Conservation (phyloP, 495 filamentous ascomycete genomes). For the Podospora appendiculata region DNA sequence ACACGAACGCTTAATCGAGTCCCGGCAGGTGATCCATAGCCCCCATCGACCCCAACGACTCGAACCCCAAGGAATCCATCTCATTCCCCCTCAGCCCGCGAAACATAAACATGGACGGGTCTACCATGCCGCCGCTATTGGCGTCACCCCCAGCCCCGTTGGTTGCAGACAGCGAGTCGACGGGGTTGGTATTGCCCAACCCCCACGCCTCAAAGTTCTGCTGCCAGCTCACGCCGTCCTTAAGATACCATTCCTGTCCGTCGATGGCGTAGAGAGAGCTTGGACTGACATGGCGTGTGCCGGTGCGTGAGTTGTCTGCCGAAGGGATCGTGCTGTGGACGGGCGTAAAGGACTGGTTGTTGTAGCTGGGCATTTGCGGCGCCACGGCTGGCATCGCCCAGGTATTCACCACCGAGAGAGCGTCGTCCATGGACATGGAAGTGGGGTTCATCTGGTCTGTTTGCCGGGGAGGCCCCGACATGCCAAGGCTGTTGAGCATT, state of each 20-base stretch:
- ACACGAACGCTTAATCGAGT: constrained; percentile 12
- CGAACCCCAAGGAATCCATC: constrained; percentile 15
- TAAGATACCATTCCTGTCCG: constrained; percentile 44
- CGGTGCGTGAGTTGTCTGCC: background rate
- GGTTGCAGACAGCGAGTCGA: background rate
- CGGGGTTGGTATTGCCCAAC: constrained; percentile 6
- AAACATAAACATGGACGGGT: constrained; percentile 21
- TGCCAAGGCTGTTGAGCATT: constrained; percentile 11
- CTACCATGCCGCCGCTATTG: background rate
- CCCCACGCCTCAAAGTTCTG: constrained; percentile 39
- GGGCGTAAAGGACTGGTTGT: constrained; percentile 7
- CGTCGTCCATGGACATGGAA: constrained; percentile 18
- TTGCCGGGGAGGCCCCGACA: constrained; percentile 1
- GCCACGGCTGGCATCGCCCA: constrained; percentile 17
- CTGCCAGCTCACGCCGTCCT: constrained; percentile 42
- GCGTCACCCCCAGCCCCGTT: background rate
- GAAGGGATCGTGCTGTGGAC: constrained; percentile 2
- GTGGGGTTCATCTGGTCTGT: constrained; percentile 9
- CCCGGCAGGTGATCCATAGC: constrained; percentile 21
- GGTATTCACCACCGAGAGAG: constrained; percentile 10
- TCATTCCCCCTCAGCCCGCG: constrained; percentile 12
- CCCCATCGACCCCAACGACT: constrained; percentile 15
- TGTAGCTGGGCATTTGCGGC: constrained; percentile 10
- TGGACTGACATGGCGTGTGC: constrained; percentile 12
- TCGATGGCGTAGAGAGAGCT: constrained; percentile 29